Evolutionary conservation across 805 yeast species (phyloP).

Genomic region (Ogataea dorogensis): DNA sequence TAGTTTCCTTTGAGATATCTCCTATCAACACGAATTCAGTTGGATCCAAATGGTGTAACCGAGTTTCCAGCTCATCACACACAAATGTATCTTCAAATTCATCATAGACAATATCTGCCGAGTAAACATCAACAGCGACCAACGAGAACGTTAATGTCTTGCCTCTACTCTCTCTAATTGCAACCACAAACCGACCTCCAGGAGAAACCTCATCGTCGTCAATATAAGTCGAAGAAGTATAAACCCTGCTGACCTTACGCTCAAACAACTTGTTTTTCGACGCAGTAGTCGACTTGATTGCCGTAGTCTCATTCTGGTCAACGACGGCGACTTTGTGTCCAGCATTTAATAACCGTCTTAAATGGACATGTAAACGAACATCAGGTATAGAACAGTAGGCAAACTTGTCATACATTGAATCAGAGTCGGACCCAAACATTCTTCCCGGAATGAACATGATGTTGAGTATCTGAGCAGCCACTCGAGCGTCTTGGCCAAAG

Average conservation of each 20-base stretch:
- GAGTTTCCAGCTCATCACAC: slow-evolving; percentile 66
- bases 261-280: slow-evolving; percentile 61
- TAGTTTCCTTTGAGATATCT: slow-evolving; percentile 35
- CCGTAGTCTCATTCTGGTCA: slow-evolving; percentile 79
- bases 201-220: slow-evolving; percentile 36
- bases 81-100: slow-evolving; percentile 57
- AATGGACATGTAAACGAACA: slow-evolving; percentile 66
- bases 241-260: slow-evolving; percentile 66
- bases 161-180: slow-evolving; percentile 36
- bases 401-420: slow-evolving; percentile 52
- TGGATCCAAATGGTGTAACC: slow-evolving; percentile 73
- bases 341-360: slow-evolving; percentile 64
- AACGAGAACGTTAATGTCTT: slow-evolving; percentile 37
- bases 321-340: slow-evolving; percentile 88
- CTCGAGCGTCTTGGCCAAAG: slow-evolving; percentile 79
- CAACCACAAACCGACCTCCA: slow-evolving; percentile 45
- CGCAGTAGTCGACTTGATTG: slow-evolving; percentile 54
- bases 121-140: slow-evolving; percentile 64
- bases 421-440: slow-evolving; percentile 37
- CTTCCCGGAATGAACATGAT: slow-evolving; percentile 75
- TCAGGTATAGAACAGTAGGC: slow-evolving; percentile 89
- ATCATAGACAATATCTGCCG: slow-evolving; percentile 78
- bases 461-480: slow-evolving; percentile 62
- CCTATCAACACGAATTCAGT: slow-evolving; percentile 63
- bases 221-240: slow-evolving; percentile 81